Percentiles rank a stretch among this genome's conserved stretches.
phyloP scores from a whole-genome alignment of 306 rosid genomes.

The Spatholobus suberectus region DNA sequence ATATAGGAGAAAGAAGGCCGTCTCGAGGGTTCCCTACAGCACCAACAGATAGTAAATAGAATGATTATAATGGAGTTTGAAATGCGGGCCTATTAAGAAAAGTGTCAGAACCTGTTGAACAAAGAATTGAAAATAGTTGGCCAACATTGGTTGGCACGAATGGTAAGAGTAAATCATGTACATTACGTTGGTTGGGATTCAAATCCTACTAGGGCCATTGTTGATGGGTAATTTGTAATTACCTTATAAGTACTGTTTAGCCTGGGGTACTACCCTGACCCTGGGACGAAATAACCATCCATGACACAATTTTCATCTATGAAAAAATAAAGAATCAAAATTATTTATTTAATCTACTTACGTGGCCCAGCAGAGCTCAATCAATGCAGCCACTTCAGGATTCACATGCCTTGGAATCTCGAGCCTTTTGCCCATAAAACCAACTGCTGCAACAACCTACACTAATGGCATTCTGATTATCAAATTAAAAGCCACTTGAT shows the following conservation, averaged over 20 bases:
- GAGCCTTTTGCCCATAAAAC: slow-evolving; percentile 74
- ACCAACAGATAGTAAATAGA: slow-evolving; percentile 30
- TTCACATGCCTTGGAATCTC: slow-evolving; percentile 81
- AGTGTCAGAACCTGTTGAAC: slow-evolving; percentile 7
- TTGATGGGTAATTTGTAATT: background rate
- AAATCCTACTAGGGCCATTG: background rate
- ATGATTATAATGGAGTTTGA: background rate
- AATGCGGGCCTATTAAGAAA: background rate
- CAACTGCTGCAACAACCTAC: slow-evolving; percentile 96
- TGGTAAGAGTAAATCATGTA: background rate
- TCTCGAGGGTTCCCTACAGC: slow-evolving; percentile 77
- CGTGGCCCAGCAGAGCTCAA: slow-evolving; percentile 90
- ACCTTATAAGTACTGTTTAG: background rate
- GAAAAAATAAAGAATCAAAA: background rate
- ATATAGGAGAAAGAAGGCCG: slow-evolving; percentile 81
- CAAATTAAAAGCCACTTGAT: slow-evolving; percentile 26
- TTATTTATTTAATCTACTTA: slow-evolving; percentile 51
- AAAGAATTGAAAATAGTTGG: background rate
- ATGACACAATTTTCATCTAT: background rate
- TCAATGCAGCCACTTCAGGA: slow-evolving; percentile 74
- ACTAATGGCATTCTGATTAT: slow-evolving; percentile 14
- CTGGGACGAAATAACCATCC: background rate
- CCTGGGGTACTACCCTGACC: background rate
- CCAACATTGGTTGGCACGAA: background rate
- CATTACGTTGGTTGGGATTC: slow-evolving; percentile 2